A percentile compares a stretch with the other conserved stretches of the same genome.
Evolutionary conservation across 129 eudicot genomes (phyloP).

Genomic region (Kitagawia praeruptora): DNA sequence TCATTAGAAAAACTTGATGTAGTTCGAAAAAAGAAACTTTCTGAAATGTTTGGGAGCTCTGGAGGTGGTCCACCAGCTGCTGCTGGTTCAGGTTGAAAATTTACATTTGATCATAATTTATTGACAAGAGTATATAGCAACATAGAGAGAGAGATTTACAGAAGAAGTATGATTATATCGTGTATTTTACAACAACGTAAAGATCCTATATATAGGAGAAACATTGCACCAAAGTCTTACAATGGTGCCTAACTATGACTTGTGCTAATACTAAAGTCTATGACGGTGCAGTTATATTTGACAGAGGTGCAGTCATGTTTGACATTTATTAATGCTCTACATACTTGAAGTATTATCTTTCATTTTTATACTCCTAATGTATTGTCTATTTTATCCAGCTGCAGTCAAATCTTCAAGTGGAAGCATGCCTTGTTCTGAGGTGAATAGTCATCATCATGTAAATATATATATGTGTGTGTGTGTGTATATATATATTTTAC

Average conservation of each 20-base stretch:
- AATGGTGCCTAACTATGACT: too few species aligned
- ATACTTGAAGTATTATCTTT: not conserved
- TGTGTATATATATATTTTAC: not conserved
- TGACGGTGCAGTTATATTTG: too few species aligned
- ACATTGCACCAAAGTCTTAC: too few species aligned
- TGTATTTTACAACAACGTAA: too few species aligned
- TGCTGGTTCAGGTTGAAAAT: slow-evolving; percentile 48
- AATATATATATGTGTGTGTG: too few species aligned
- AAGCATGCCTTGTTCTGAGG: slow-evolving; percentile 44
- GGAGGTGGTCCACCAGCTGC: slow-evolving; percentile 48
- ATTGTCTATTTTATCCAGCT: slow-evolving; percentile 14
- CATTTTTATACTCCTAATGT: slow-evolving; percentile 6
- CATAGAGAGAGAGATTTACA: too few species aligned
- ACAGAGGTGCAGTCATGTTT: too few species aligned
- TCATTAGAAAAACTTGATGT: slow-evolving; percentile 97
- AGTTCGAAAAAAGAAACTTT: slow-evolving; percentile 82
- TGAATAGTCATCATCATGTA: slow-evolving; percentile 18
- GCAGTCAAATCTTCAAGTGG: slow-evolving; percentile 55
- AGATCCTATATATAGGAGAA: too few species aligned
- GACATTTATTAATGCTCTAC: not conserved
- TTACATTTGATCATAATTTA: not conserved
- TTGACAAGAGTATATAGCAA: too few species aligned
- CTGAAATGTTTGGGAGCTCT: slow-evolving; percentile 91
- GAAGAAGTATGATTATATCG: too few species aligned
- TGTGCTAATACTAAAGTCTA: too few species aligned